Evolutionary conservation across 2,329 filamentous ascomycete genomes (phyloP).

Genomic region (Mollisiaceae sp.): DNA sequence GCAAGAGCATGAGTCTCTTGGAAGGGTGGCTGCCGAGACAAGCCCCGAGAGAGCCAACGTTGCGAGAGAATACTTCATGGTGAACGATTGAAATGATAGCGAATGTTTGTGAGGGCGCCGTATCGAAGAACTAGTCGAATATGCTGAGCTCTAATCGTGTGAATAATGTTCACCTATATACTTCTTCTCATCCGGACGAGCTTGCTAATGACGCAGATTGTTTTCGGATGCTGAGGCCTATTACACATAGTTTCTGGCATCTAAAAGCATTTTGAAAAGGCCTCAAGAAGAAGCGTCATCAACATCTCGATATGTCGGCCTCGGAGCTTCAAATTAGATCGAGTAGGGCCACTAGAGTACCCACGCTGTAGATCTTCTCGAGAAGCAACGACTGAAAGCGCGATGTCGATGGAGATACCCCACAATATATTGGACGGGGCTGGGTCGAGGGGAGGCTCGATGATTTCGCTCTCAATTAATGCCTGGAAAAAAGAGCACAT

Average conservation of each 20-base stretch:
- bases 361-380: not conserved
- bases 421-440: not conserved
- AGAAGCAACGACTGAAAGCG: not conserved
- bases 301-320: not conserved
- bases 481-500: not conserved
- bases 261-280: not conserved
- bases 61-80: slow-evolving; percentile 47
- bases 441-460: not conserved
- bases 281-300: not conserved
- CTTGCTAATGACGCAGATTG: not conserved
- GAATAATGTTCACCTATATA: not conserved
- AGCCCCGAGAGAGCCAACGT: slow-evolving; percentile 43
- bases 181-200: not conserved
- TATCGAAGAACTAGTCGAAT: not conserved
- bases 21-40: slow-evolving; percentile 47
- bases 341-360: not conserved
- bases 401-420: not conserved
- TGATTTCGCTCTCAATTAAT: not conserved
- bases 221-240: not conserved
- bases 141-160: not conserved
- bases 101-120: not conserved
- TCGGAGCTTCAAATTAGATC: not conserved
- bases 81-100: slow-evolving; percentile 26
- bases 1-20: slow-evolving; percentile 47
- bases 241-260: slow-evolving; percentile 3